Conservation (phyloP, 225 moss, liverwort and hornwort species). For the Pseudoscleropodium purum region DNA sequence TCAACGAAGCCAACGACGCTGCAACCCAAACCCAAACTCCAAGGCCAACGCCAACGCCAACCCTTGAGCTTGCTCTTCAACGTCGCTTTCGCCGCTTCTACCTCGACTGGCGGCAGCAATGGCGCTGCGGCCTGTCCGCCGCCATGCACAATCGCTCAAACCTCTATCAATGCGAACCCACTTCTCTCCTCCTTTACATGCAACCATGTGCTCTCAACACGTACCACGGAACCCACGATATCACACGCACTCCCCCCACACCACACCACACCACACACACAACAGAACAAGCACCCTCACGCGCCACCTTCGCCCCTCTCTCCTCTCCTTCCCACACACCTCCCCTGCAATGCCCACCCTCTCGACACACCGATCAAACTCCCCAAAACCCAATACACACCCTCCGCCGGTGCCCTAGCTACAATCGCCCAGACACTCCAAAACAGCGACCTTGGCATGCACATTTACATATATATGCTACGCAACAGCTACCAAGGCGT, state of each 20-base stretch:
- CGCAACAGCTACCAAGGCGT: not conserved
- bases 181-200: not conserved
- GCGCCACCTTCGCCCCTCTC: not conserved
- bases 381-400: not conserved
- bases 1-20: not conserved
- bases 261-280: not conserved
- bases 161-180: not conserved
- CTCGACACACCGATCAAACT: not conserved
- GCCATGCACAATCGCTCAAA: conserved; percentile 15
- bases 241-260: not conserved
- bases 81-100: not conserved
- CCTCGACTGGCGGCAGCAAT: not conserved
- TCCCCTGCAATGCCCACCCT: not conserved
- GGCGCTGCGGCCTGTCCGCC: not conserved
- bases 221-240: not conserved
- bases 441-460: not conserved
- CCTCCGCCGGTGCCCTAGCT: not conserved
- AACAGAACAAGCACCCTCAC: not conserved
- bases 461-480: no score
- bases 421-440: not conserved
- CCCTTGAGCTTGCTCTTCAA: not conserved
- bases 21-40: not conserved
- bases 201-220: not conserved
- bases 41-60: not conserved
- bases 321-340: not conserved